Evolutionary conservation across 2,329 filamentous ascomycete species (phyloP), one percentile per base, ranked within the genome.

Genomic region (Xylaria sp.): DNA sequence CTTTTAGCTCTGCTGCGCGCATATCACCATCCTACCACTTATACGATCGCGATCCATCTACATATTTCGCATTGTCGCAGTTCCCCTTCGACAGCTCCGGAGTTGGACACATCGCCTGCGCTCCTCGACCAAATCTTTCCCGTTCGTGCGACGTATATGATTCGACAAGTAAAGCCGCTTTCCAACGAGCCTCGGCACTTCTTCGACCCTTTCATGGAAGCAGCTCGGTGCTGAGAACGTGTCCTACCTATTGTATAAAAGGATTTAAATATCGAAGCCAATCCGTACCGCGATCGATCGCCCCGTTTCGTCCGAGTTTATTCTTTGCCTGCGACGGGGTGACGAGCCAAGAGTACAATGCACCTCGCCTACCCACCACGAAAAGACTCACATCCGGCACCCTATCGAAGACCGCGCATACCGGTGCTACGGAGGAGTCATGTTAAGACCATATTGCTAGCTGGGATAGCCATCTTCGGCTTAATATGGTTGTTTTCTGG

Each of bases 321-420:
- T 28, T 56, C 28, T 51, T 50, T 65, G 55, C 61, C 48, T 59
- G 10, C 52, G 20, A 56, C 48, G 34, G 60, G 59, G 61, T 18
- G 44, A 55, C 65, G 56, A 63, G 59, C 57, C 51, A 13, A 25
- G 25, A 48, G 55, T 77, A 84, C 76, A 75, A 96, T 97, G 94
- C 94, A 97, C 81, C 94, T 95, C 85, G 94, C 94, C 72, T 90
- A 97, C 76, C 94, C 94, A 65, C 89, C 93, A 77, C 91, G 94
- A 81, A 97, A 95, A 83, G 90, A 88, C 78, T 95, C 92, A 73
- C 90, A 91, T 78, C 89, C 92, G 73, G 89, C 90, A 73, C 90
- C 91, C 37, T 95, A 93, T 82, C 86, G 89, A 76, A 85, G 87
- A 73, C 83, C 89, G 77, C 82, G 85, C 74, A 80, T 87, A 71